Percentiles rank a stretch among this genome's conserved stretches.
Evolutionary conservation across 805 yeast genomes (phyloP).

Genomic region (Metschnikowia sp.): DNA sequence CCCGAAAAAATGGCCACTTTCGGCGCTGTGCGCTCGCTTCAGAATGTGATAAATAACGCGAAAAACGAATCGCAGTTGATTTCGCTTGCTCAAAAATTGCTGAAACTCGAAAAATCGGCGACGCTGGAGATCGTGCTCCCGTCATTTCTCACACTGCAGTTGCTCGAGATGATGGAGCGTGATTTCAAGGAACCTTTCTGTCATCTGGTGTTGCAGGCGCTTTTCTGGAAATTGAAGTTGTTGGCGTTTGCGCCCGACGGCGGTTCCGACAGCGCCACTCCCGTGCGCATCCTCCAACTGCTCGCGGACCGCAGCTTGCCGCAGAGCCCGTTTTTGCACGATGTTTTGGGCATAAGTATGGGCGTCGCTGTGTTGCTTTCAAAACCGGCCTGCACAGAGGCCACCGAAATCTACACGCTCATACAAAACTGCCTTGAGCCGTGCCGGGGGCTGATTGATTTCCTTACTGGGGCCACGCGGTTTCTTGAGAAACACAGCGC

Average conservation of each 20-base stretch:
- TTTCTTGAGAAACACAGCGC: slow-evolving; percentile 1
- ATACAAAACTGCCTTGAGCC: slow-evolving; percentile 4
- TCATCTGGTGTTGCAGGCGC: slow-evolving; percentile 1
- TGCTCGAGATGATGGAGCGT: slow-evolving; percentile 5
- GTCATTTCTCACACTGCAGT: slow-evolving; percentile 4
- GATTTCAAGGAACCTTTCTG: background rate
- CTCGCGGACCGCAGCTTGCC: slow-evolving; percentile 6
- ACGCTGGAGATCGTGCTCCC: slow-evolving; percentile 5
- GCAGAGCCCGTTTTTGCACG: slow-evolving; percentile 7
- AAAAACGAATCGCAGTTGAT: slow-evolving; percentile 6
- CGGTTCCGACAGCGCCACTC: background rate
- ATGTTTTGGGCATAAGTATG: slow-evolving; percentile 4
- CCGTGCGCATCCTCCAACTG: slow-evolving; percentile 2
- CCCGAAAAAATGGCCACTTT: slow-evolving; percentile 45
- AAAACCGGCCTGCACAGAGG: background rate
- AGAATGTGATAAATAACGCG: slow-evolving; percentile 43
- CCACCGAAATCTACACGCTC: background rate
- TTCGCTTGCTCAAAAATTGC: slow-evolving; percentile 6
- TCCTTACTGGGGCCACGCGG: slow-evolving; percentile 3
- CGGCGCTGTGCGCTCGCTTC: slow-evolving; percentile 43
- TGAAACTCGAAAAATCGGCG: background rate
- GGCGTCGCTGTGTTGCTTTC: slow-evolving; percentile 3
- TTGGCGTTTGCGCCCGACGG: slow-evolving; percentile 5
- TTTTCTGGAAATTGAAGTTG: slow-evolving; percentile 10
- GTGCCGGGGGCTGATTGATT: slow-evolving; percentile 7